Conservation (phyloP, 208 protist species). For the Trypanosoma avium region DNA sequence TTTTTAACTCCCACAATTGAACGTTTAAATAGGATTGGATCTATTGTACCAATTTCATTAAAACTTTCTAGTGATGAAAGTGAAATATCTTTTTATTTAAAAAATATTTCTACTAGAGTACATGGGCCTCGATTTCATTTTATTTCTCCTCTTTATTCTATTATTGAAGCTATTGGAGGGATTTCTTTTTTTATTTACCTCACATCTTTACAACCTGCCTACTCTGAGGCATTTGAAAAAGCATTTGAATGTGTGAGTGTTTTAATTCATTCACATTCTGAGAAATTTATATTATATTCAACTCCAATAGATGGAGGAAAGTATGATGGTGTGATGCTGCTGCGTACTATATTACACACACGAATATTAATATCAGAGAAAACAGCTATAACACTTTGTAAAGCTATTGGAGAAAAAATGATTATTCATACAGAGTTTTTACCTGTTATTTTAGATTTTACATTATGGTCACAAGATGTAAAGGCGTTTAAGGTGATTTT, state of each 20-base stretch:
- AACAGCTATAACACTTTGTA: constrained; percentile 18
- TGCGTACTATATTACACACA: constrained; percentile 17
- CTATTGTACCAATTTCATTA: constrained; percentile 1
- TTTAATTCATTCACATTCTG: constrained; percentile 15
- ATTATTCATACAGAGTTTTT: constrained; percentile 30
- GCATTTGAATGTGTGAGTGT: constrained; percentile 25
- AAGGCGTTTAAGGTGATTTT: constrained; percentile 24
- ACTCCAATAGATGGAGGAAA: constrained; percentile 8
- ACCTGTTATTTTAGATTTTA: constrained; percentile 33
- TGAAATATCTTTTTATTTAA: not conserved
- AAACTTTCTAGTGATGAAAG: constrained; percentile 8
- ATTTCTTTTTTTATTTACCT: constrained; percentile 32
- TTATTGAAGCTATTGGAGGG: constrained; percentile 31
- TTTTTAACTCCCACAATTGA: not conserved
- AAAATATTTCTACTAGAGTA: constrained; percentile 3
- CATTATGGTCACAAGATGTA: constrained; percentile 29
- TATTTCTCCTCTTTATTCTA: constrained; percentile 27
- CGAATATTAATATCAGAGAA: constrained; percentile 22
- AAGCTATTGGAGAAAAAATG: constrained; percentile 15
- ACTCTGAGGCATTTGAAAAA: constrained; percentile 19
- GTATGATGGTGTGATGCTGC: constrained; percentile 1
- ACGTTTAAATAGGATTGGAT: constrained; percentile 1
- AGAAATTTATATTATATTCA: constrained; percentile 9
- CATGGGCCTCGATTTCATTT: constrained; percentile 25
- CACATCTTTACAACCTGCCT: constrained; percentile 15